phyloP scores from a whole-genome alignment of 352 stramenopile genomes.

The Globisporangium carolinianum region DNA sequence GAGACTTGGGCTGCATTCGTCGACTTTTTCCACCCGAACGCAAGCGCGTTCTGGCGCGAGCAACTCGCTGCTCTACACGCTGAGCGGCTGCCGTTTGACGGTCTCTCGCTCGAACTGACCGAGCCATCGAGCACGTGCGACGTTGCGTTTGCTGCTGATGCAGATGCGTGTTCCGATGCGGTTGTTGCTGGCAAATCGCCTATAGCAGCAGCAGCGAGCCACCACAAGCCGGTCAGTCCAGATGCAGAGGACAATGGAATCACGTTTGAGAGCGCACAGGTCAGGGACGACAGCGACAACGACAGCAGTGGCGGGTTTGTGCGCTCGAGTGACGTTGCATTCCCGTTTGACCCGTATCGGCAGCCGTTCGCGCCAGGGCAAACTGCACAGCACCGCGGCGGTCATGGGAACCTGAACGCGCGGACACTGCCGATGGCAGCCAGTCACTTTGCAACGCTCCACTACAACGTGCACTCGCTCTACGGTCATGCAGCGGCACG shows the following conservation, averaged over 20 bases:
- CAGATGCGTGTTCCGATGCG: conserved; percentile 22
- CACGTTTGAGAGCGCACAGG: conserved; percentile 1
- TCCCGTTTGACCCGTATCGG: conserved; percentile 77
- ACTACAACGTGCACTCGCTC: conserved; percentile 86
- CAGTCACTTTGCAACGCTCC: conserved; percentile 55
- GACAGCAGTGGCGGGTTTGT: conserved; percentile 30
- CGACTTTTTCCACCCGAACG: conserved; percentile 81
- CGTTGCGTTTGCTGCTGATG: conserved; percentile 24
- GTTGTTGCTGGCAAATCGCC: neutral
- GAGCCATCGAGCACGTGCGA: conserved; percentile 73
- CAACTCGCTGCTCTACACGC: conserved; percentile 57
- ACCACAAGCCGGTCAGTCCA: no score
- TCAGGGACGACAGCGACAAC: neutral
- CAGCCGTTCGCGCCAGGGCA: conserved; percentile 71
- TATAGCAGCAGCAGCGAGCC: no score
- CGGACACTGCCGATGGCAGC: conserved; percentile 70
- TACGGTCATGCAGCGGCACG: conserved; percentile 68
- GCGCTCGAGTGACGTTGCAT: conserved; percentile 58
- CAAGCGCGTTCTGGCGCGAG: conserved; percentile 59
- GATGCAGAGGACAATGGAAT: neutral
- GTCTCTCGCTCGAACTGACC: conserved; percentile 83
- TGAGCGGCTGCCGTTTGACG: conserved; percentile 60
- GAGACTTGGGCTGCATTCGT: conserved; percentile 66
- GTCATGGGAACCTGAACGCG: conserved; percentile 69
- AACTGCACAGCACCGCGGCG: conserved; percentile 21